phyloP scores from a whole-genome alignment of 768 basidiomycete genomes.

The Galerina marginata region DNA sequence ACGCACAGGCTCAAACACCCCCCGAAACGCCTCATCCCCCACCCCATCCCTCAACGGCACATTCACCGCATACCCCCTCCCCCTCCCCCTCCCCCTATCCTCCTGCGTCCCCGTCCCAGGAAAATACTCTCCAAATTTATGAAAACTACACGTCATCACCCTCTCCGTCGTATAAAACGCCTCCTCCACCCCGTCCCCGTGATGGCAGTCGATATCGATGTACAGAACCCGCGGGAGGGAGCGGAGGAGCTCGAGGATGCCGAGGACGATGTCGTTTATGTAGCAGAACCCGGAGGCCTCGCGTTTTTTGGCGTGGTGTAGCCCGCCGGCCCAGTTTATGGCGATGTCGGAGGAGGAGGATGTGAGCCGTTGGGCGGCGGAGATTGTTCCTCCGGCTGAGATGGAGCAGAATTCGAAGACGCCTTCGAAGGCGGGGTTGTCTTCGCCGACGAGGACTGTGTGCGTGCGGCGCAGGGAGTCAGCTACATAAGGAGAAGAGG shows the following conservation, averaged over 20 bases:
- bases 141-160: slow-evolving; percentile 97
- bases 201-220: slow-evolving; percentile 98
- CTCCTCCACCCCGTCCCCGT: slow-evolving; percentile 98
- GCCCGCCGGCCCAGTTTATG: slow-evolving; percentile 97
- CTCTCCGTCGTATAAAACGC: slow-evolving; percentile 98
- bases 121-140: slow-evolving; percentile 97
- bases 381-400: slow-evolving; percentile 93
- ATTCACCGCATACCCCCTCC: slow-evolving; percentile 90
- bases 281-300: slow-evolving; percentile 99
- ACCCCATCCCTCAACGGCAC: slow-evolving; percentile 95
- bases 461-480: no score
- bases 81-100: slow-evolving; percentile 82
- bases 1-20: slow-evolving; percentile 91
- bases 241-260: slow-evolving; percentile 91
- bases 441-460: slow-evolving; percentile 70
- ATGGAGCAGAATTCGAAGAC: slow-evolving; percentile 97
- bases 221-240: slow-evolving; percentile 88
- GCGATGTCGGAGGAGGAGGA: slow-evolving; percentile 89
- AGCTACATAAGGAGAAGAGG: slow-evolving; percentile 45
- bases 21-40: slow-evolving; percentile 84
- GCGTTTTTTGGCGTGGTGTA: slow-evolving; percentile 99
- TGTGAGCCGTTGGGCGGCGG: slow-evolving; percentile 82
- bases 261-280: slow-evolving; percentile 96
- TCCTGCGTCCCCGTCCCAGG: slow-evolving; percentile 87
- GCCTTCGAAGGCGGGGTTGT: slow-evolving; percentile 96